Base-by-base conservation (phyloP, 208 protist species). In the Phytomonas sp. region DNA sequence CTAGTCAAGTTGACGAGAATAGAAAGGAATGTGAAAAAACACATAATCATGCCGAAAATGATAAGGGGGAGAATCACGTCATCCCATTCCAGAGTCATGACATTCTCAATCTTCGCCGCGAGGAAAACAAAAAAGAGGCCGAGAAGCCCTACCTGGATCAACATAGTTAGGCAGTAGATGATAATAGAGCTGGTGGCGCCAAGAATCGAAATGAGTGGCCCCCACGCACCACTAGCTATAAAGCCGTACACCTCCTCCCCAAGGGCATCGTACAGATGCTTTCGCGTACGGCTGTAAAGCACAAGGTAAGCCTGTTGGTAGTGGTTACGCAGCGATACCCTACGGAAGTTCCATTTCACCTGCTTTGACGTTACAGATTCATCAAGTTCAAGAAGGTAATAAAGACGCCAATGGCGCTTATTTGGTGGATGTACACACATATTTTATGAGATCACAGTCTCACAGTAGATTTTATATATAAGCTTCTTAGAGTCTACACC, bases 221-320 rank as follows among this genome's bases (percentile, higher is more conserved):
- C 91, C 88, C 91, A 95, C 33, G 82, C 86, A n/a, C 88, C 88
- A 70, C 87, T 93, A 31, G 78, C 63, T 61, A 95, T 88, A 71
- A 92, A 95, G 36, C 85, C 88, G 31, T 93, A 88, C 12, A 76
- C 87, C 67, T 90, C 79, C 71, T 95, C 91, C 69, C 91, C 91
- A 32, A 86, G 71, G 6, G 74, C 66, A 74, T 95, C 91, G 76
- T 94, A 95, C 7, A 95, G 74, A 73, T 81, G 86, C 67, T 94
- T 93, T 64, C 88, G 86, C 29, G 78, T 80, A 36, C 73, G 72
- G 77, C 90, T 89, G 76, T 83, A 92, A 12, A 95, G 78, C 23
- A 91, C 80, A 60, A 89, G 75, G 72, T 93, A 95, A 32, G 91
- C 91, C 70, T 94, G 86, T 63, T 92, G 90, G 73, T 91, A 95